phyloP scores from a whole-genome alignment of 306 rosid species.

The Clitoria ternatea region DNA sequence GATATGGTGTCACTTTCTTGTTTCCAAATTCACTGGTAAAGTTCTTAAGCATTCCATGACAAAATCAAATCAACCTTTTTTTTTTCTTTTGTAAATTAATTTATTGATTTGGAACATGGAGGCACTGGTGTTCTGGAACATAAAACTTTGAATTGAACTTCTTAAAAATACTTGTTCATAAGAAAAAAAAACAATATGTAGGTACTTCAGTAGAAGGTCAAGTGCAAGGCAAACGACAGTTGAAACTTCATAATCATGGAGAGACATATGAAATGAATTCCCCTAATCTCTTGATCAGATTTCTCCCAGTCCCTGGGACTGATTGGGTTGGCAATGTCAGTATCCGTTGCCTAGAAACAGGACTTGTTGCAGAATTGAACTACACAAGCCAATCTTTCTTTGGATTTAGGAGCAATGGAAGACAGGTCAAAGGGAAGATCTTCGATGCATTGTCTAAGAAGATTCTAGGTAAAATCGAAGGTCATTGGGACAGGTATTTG shows the following conservation, averaged over 20 bases:
- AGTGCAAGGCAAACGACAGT: conserved; percentile 47
- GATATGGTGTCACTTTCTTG: conserved; percentile 48
- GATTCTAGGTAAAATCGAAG: conserved; percentile 57
- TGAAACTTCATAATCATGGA: conserved; percentile 56
- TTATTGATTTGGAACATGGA: background rate
- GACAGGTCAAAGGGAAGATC: conserved; percentile 62
- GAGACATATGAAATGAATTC: conserved; percentile 65
- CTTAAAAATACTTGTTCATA: background rate
- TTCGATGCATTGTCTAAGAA: conserved; percentile 35
- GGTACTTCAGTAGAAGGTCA: conserved; percentile 62
- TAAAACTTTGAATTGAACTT: background rate
- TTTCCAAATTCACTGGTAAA: conserved; percentile 57
- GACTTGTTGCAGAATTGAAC: conserved; percentile 60
- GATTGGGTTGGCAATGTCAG: conserved; percentile 61
- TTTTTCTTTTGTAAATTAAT: too few relatives aligned
- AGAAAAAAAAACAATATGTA: conserved; percentile 15
- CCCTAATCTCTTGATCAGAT: conserved; percentile 46
- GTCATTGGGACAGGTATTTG: conserved; percentile 83
- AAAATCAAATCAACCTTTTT: background rate
- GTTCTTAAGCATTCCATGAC: background rate
- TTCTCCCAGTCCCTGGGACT: conserved; percentile 51
- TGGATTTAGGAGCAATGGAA: conserved; percentile 42
- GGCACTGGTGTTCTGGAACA: background rate
- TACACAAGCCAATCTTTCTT: conserved; percentile 46
- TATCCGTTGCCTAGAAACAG: conserved; percentile 47